Evolutionary conservation across 805 yeast species (phyloP), one percentile per base, ranked within the genome.

Genomic region (Starmerella floricola): DNA sequence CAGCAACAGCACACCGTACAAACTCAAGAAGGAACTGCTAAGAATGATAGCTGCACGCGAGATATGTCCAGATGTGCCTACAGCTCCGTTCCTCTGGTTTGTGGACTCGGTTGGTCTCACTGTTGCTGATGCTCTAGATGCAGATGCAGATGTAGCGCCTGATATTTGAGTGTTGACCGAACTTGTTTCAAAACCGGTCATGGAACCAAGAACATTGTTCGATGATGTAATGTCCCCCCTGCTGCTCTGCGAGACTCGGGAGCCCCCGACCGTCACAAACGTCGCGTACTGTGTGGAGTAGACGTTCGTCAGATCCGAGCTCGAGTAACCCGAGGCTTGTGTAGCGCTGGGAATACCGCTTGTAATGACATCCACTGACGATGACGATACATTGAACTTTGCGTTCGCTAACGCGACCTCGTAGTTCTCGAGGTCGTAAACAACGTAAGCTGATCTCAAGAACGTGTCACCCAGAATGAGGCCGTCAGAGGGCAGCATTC

Each of bases 401-500:
- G 72, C 67, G 44, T 66, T 70, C 15, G 79, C 85, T 42, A 81
- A 47, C 0, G 78, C 72, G 27, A 79, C 62, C 54, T 72, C 66
- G 36, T 57, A 58, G 51, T 69, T 69, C 19, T 77, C 83, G 38
- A 78, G 62, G 57, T 82, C 82, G 57, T 70, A 78, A 13, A 78
- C 84, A 21, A 72, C 69, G 55, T 80, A 82, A 3, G 78, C 79
- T 30, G 72, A 68, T 41, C 82, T 66, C 48, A 81, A 60, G 55
- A 80, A 72, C 35, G 72, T 69, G 55, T 78, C 86, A 10, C 91
- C 91, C 29, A 81, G 63, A 41, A 77, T 66, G 32, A 53, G 32
- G 50, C 34, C 23, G 52, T 60, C 24, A 11, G 35, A 24, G 54
- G 60, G 18, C 57, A 52, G n/a, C 16, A 58, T 48, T 12, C 56